Evolutionary conservation across 1,139 yeast genomes (phyloP).

Genomic region (Arxiozyma slooffiae): DNA sequence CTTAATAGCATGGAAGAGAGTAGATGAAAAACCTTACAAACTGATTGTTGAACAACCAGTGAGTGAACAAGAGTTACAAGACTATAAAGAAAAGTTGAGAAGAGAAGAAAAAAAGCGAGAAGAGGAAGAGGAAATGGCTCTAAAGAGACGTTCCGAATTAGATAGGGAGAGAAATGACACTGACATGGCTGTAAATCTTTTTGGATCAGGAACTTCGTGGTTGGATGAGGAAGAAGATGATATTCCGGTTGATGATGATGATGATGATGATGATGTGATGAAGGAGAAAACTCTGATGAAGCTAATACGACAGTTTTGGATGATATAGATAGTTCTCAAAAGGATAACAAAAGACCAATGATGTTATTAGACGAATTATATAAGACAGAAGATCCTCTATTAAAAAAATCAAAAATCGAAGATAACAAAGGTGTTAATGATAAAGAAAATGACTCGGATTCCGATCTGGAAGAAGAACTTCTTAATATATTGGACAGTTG

Average conservation of each 20-base stretch:
- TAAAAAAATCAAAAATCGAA: not conserved
- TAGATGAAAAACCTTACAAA: slow-evolving; percentile 52
- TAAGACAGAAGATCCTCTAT: not conserved
- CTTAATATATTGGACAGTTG: slow-evolving; percentile 23
- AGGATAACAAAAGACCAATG: slow-evolving; percentile 5
- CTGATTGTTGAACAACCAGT: slow-evolving; percentile 39
- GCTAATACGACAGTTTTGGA: slow-evolving; percentile 3
- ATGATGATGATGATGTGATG: slow-evolving; percentile 25
- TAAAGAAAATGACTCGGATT: slow-evolving; percentile 24
- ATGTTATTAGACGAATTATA: not conserved
- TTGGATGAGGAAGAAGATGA: slow-evolving; percentile 30
- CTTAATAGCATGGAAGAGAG: slow-evolving; percentile 65
- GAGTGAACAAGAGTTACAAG: slow-evolving; percentile 31
- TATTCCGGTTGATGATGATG: slow-evolving; percentile 28
- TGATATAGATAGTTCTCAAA: not conserved
- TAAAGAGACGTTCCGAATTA: slow-evolving; percentile 6
- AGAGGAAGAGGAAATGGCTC: slow-evolving; percentile 16
- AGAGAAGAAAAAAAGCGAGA: slow-evolving; percentile 14
- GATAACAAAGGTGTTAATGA: not conserved
- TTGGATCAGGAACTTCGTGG: slow-evolving; percentile 31
- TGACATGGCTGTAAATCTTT: slow-evolving; percentile 13
- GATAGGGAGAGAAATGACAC: slow-evolving; percentile 7
- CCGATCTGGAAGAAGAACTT: slow-evolving; percentile 36
- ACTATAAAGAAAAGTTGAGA: slow-evolving; percentile 24
- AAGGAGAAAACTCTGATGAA: slow-evolving; percentile 12